Base-by-base conservation (phyloP, 2,329 filamentous ascomycete genomes). In the Colletotrichum orbiculare region DNA sequence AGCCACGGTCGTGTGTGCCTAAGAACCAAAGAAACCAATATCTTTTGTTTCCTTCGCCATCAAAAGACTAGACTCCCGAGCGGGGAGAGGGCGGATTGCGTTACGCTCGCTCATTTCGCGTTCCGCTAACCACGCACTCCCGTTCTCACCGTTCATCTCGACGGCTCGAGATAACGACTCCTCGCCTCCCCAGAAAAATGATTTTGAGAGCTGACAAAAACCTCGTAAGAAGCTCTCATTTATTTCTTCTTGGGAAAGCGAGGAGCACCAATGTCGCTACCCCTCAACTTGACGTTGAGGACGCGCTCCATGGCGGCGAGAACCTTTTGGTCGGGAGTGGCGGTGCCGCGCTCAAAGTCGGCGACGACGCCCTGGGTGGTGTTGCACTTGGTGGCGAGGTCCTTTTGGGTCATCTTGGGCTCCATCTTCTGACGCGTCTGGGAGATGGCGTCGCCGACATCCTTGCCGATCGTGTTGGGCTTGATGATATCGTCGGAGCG, bases 401-500 rank as follows among this genome's bases (percentile, higher is more conserved):
- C 87, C 80, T 96, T 96, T 82, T 98, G 96, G 62, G 94, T 96
- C 93, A 98, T 95, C 83, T 97, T 96, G 80, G 94, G 94, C 80
- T 91, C 91, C 77, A 93, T 90, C 76, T 91, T 88, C 76, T 89
- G 89, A 69, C 96, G 92, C 60, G 91, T 88, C 74, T 90, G 87
- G 74, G 89, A 86, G 82, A 98, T 97, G 70, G 91, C 92, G 70
- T 92, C 88, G 73, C 92, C 93, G 69, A 98, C 93, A 61, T 87
- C 85, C 74, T 86, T 85, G 76, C 94, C 93, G 64, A 97, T 85
- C 50, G 93, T 96, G 83, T 97, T 97, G 75, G 94, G 94, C 84
- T 97, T 97, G 81, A 98, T 91, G 82, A 97, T 97, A 78, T 97
- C 96, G 84, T 98, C 94, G 77, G 89, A 90, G 72, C 95, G 94